Evolutionary conservation across 2,329 filamentous ascomycete genomes (phyloP).

Genomic region (Xylaria sp.): DNA sequence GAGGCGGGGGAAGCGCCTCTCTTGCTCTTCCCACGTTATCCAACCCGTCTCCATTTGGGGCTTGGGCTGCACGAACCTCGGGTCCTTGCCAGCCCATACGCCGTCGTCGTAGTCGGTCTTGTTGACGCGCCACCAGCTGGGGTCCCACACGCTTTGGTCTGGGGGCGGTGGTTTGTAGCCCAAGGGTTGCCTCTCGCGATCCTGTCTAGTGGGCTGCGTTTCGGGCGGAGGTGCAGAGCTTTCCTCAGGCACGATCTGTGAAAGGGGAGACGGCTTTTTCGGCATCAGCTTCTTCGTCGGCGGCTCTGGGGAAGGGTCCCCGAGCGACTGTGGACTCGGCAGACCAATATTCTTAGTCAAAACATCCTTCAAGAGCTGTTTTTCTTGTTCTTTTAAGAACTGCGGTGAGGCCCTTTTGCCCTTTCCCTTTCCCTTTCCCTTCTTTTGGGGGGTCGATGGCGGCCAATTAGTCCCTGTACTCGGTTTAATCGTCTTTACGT

Average conservation of each 20-base stretch:
- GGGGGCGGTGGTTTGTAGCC: slow-evolving; percentile 18
- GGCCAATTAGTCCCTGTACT: too few relatives aligned
- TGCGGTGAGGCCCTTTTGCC: background rate
- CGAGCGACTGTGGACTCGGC: too few relatives aligned
- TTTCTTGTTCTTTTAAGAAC: background rate
- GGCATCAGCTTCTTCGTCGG: too few relatives aligned
- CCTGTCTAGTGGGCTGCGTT: too few relatives aligned
- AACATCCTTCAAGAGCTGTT: background rate
- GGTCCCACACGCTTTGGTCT: slow-evolving; percentile 22
- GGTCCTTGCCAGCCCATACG: background rate
- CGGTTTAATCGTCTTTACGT: background rate
- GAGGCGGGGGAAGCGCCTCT: slow-evolving; percentile 25
- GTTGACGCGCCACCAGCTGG: slow-evolving; percentile 24
- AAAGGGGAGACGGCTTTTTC: too few relatives aligned
- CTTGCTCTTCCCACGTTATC: slow-evolving; percentile 30
- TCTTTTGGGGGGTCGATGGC: too few relatives aligned
- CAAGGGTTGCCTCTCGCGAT: too few relatives aligned
- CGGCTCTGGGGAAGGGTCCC: too few relatives aligned
- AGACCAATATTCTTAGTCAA: too few relatives aligned
- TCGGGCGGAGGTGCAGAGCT: too few relatives aligned
- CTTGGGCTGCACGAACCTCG: slow-evolving; percentile 10
- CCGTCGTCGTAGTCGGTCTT: slow-evolving; percentile 7
- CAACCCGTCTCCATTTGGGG: slow-evolving; percentile 25
- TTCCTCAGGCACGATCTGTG: too few relatives aligned
- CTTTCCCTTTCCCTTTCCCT: too few relatives aligned